phyloP scores from a whole-genome alignment of 345 rosid genomes.

The Linum lewisii region DNA sequence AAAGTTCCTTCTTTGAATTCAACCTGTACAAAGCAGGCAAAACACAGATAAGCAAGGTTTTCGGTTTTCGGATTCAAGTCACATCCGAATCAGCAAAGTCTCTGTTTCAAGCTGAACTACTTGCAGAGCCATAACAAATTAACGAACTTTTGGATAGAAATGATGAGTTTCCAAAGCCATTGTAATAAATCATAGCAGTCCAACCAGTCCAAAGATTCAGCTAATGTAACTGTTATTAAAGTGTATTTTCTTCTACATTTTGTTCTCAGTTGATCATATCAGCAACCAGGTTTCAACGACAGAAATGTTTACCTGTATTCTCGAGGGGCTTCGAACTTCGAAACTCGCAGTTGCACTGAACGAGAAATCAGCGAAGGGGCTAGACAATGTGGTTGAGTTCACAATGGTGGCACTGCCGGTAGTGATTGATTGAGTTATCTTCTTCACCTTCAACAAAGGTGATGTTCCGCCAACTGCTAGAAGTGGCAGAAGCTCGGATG shows the following conservation, averaged over 20 bases:
- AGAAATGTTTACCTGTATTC: slow-evolving; percentile 57
- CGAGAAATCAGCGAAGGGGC: slow-evolving; percentile 74
- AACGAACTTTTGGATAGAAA: too few relatives aligned
- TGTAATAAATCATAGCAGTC: too few relatives aligned
- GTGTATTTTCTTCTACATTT: too few relatives aligned
- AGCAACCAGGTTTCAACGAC: background rate
- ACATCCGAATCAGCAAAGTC: too few relatives aligned
- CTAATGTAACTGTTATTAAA: too few relatives aligned
- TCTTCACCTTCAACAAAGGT: slow-evolving; percentile 69
- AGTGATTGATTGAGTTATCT: slow-evolving; percentile 56
- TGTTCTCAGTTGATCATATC: background rate
- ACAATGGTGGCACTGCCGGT: slow-evolving; percentile 40
- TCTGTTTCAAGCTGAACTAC: too few relatives aligned
- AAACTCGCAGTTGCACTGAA: slow-evolving; percentile 79
- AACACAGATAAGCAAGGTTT: too few relatives aligned
- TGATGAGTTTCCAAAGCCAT: background rate
- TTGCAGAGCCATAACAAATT: too few relatives aligned
- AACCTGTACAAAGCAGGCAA: slow-evolving; percentile 38
- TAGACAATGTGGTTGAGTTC: slow-evolving; percentile 57
- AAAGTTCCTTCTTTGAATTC: slow-evolving; percentile 75
- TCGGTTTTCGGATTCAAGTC: too few relatives aligned
- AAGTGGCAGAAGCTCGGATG: slow-evolving; percentile 85
- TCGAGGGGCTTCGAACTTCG: slow-evolving; percentile 70
- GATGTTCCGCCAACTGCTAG: slow-evolving; percentile 52
- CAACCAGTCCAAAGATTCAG: background rate